Base-by-base conservation (phyloP, 1,284 basidiomycete species). In the Irpex sp. region DNA sequence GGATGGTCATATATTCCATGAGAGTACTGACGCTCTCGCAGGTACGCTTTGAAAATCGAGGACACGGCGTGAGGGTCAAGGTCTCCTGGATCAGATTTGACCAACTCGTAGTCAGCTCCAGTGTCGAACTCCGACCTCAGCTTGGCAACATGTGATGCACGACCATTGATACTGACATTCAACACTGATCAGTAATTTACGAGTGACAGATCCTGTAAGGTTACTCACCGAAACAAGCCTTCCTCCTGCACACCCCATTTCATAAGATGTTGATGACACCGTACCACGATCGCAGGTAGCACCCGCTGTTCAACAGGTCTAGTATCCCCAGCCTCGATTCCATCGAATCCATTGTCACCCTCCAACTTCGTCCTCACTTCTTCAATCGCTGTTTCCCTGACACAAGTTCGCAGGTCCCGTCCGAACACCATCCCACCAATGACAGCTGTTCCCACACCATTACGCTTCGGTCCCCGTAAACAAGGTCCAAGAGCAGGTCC, bases 21-120 rank as follows among this genome's bases (percentile, higher is more conserved):
- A 55, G 52, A 36, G n/a, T 47, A 79, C 88, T 77, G 75, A 92
- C 91, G 76, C 81, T 92, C 91, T 60, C 91, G 89, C 57, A 93
- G 78, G 71, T 85, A 93, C 2, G 89, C 88, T 74, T 92, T 93
- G 76, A 93, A 92, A 52, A 92, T 80, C 47, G 93, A 93, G 38
- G 96, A 88, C 13, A 98, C 94, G 1, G 94, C 92, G 72, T 97
- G 94, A 44, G 94, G 94, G 73, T 97, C 94, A 37, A 97, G 78
- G 70, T 96, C 93, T 15, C 89, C 86, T 26, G 93, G 92, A 56
- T 85, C 83, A 68, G 87, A 90, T 66, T 85, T 83, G 34, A 80
- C 77, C 77, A 97, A 83, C 71, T 94, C 89, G 70, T 89, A 92
- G 76, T 97, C 94, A 58, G 88, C 90, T 61, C 94, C 93, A 26